A percentile compares a stretch with the other conserved stretches of the same genome.
Conservation (phyloP, 1,284 basidiomycete genomes). For the Heterobasidion annosum region DNA sequence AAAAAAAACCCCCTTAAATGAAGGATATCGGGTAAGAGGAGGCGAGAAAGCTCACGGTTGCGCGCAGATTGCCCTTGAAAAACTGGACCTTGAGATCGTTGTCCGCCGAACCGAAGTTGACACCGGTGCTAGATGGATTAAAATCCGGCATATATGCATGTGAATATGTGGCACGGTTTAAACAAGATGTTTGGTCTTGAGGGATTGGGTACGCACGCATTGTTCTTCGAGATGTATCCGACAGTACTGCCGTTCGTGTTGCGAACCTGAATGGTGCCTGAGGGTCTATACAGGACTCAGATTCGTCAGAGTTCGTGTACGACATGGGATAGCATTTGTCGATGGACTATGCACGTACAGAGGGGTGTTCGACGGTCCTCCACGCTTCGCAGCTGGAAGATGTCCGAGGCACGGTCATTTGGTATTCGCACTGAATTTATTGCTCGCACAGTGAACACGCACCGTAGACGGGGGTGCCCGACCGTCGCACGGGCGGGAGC, state of each 20-base stretch:
- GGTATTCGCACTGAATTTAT: not conserved
- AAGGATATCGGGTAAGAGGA: too few relatives aligned
- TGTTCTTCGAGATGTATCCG: not conserved
- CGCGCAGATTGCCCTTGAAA: not conserved
- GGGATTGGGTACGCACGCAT: not conserved
- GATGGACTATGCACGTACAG: not conserved
- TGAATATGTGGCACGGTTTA: too few relatives aligned
- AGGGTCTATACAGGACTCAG: not conserved
- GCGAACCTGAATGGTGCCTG: slow-evolving; percentile 1
- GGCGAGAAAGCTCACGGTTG: not conserved
- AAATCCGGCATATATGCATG: too few relatives aligned
- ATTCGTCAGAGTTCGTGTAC: too few relatives aligned
- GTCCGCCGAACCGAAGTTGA: not conserved
- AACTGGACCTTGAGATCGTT: not conserved
- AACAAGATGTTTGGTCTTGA: too few relatives aligned
- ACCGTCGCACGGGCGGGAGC: not conserved
- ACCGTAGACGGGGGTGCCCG: not conserved
- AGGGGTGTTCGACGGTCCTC: not conserved
- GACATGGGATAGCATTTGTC: not conserved
- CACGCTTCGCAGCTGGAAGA: not conserved
- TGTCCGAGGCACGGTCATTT: not conserved
- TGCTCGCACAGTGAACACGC: not conserved
- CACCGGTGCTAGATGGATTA: not conserved
- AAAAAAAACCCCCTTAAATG: too few relatives aligned
- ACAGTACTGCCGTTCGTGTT: not conserved